phyloP scores from a whole-genome alignment of 805 yeast genomes.

The Schwanniomyces sp. region DNA sequence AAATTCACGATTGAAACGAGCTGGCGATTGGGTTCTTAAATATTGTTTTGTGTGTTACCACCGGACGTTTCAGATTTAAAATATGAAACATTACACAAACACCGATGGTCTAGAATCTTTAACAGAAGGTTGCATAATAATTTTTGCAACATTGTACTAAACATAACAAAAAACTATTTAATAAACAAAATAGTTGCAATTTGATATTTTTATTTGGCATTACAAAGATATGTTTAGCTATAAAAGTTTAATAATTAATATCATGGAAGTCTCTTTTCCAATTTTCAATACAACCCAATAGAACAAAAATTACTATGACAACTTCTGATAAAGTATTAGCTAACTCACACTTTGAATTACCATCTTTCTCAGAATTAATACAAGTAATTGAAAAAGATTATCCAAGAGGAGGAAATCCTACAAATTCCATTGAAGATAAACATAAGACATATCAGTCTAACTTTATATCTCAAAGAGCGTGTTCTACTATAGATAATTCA shows the following conservation, averaged over 20 bases:
- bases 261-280: no score
- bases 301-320: neutral
- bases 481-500: neutral
- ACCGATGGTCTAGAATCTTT: neutral
- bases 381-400: neutral
- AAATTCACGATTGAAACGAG: conserved; percentile 2
- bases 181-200: neutral
- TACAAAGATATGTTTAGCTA: neutral
- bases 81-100: conserved; percentile 15
- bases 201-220: neutral
- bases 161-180: neutral
- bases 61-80: conserved; percentile 12
- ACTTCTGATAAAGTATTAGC: neutral
- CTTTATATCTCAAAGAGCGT: neutral
- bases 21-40: conserved; percentile 3
- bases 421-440: neutral
- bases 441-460: neutral
- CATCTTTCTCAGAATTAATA: neutral
- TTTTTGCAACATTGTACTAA: neutral
- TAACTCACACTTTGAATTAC: neutral
- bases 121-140: neutral
- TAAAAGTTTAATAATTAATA: no score
- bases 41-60: conserved; percentile 5
- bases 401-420: neutral
- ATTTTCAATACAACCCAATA: no score